Percentiles rank a stretch among this genome's conserved stretches.
Conservation (phyloP, 2,329 filamentous ascomycete species). For the Verticillium isaacii region DNA sequence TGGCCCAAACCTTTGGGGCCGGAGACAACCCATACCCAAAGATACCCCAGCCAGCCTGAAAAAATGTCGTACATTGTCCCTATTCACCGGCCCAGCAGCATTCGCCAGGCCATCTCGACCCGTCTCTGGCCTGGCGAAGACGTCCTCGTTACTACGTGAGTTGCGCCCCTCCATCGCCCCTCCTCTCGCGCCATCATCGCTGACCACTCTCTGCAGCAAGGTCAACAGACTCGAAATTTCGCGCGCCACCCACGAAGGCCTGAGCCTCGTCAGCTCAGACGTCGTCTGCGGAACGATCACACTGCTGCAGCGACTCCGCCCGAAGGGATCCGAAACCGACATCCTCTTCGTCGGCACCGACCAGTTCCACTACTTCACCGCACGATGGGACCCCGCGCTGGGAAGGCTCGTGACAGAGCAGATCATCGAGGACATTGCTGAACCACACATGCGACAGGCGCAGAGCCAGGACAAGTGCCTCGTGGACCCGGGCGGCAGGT, state of each 20-base stretch:
- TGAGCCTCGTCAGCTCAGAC: conserved; percentile 62
- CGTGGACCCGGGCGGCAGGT: conserved; percentile 71
- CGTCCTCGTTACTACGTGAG: conserved; percentile 84
- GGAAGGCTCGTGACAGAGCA: conserved; percentile 46
- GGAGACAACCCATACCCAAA: neutral
- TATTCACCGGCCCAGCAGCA: conserved; percentile 86
- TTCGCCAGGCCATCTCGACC: conserved; percentile 81
- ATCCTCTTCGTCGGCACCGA: conserved; percentile 92
- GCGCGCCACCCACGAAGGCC: conserved; percentile 58
- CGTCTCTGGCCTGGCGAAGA: conserved; percentile 69
- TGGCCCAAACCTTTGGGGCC: neutral
- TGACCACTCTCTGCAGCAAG: conserved; percentile 51
- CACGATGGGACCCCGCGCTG: conserved; percentile 68
- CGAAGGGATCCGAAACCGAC: conserved; percentile 69
- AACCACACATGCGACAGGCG: conserved; percentile 66
- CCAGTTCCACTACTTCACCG: conserved; percentile 83
- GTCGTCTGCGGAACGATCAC: conserved; percentile 81
- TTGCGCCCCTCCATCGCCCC: conserved; percentile 3
- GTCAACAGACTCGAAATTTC: conserved; percentile 85
- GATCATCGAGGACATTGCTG: conserved; percentile 47
- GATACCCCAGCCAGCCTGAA: neutral
- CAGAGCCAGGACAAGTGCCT: conserved; percentile 79
- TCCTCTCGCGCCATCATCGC: neutral
- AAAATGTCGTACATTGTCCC: conserved; percentile 91
- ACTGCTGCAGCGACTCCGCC: conserved; percentile 76